Evolutionary conservation across 768 basidiomycete genomes (phyloP), one percentile per base, ranked within the genome.

Genomic region (Brasilioporus rufonigricans): DNA sequence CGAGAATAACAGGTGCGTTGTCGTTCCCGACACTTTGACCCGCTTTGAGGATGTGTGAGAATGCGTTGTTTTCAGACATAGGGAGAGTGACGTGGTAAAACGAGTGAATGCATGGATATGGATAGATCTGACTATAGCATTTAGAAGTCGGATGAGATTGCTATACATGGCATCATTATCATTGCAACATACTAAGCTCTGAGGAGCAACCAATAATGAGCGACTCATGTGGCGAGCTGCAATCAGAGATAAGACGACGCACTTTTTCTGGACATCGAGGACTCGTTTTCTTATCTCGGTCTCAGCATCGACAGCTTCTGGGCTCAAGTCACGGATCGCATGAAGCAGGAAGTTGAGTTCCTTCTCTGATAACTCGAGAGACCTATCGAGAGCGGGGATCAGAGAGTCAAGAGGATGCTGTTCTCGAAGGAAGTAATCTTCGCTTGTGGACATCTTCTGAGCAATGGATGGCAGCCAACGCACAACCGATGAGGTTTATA

Each of bases 391-490:
- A 5, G 31, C 14, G 0, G 55, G 58, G 14, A 57, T 19, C 5
- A 53, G 33, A 2, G 55, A 49, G 2, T 40, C 50, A 5, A 10
- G 29, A 31, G 58, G 58, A 29, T 14, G 55, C 21, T 14, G 35
- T 39, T 59, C 58, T 33, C 47, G 50, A 21, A 52, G 27, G 23
- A 52, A 40, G 38, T 49, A 3, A 16, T 57, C 55, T 19, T 47
- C 43, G 24, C 14, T 40, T 2, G 29, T 18, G 3, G 53, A 41
- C 53, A 41, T 47, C 14, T 19, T 19, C 5, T 4, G 4, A 14
- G 12, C 5, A 11, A 11, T 3, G 3, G 32, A 13, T 3, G 12
- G 7, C 12, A 33, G 32, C 13, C 13, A 14, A 33, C 32, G 12
- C 32, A 14, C 32, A 33, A 29, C 27, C 5, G 9, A 29, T 29